Conservation (phyloP, 441 rosid species). For the Croton setiger region DNA sequence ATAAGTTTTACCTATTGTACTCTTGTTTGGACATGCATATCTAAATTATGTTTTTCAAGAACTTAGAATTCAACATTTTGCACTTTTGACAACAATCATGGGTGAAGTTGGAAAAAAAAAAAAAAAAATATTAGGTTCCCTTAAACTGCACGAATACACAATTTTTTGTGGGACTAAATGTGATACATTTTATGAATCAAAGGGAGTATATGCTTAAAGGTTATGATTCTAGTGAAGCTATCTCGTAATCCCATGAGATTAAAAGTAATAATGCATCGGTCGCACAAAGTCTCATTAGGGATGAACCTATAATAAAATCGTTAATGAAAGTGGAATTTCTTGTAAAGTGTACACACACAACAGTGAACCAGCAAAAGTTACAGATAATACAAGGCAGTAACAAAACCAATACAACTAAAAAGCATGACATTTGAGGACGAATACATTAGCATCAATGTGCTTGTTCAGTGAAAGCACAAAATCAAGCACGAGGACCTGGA, state of each 20-base stretch:
- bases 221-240: background rate
- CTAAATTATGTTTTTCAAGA: too few relatives aligned
- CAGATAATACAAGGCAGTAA: background rate
- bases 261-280: background rate
- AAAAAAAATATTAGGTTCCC: too few relatives aligned
- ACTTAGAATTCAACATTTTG: too few relatives aligned
- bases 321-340: background rate
- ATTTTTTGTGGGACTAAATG: too few relatives aligned
- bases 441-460: background rate
- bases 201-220: too few relatives aligned
- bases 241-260: background rate
- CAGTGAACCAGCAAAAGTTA: background rate
- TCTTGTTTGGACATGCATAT: too few relatives aligned
- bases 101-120: too few relatives aligned
- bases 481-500: background rate
- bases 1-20: too few relatives aligned
- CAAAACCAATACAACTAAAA: background rate
- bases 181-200: too few relatives aligned
- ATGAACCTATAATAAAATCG: background rate
- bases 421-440: background rate
- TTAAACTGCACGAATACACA: too few relatives aligned
- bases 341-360: background rate
- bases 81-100: too few relatives aligned
- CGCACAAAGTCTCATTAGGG: background rate
- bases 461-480: background rate